A percentile compares a stretch with the other conserved stretches of the same genome.
Conservation (phyloP, 768 basidiomycete species). For the Gloeostereum incarnatum region DNA sequence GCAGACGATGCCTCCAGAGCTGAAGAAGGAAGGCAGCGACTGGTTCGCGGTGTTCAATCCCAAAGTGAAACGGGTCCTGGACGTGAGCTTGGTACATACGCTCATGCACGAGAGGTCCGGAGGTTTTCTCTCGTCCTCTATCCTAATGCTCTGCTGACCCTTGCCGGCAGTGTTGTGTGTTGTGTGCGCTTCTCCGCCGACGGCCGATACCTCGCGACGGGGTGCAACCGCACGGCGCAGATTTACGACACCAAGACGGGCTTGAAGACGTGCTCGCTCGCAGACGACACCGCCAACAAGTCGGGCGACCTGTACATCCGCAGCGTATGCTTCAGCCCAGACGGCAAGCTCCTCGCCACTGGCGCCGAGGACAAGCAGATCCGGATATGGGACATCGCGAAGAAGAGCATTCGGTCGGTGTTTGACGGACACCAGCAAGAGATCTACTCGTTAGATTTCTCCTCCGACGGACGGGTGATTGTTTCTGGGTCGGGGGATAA, state of each 20-base stretch:
- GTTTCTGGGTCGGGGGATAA: conserved; percentile 83
- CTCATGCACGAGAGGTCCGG: conserved; percentile 80
- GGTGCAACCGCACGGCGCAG: conserved; percentile 93
- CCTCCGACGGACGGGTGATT: conserved; percentile 71
- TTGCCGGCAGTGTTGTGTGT: conserved; percentile 44
- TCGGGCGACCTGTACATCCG: conserved; percentile 77
- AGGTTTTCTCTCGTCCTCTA: not conserved
- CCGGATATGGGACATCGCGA: conserved; percentile 43
- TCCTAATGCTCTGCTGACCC: not conserved
- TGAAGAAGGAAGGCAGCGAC: conserved; percentile 63
- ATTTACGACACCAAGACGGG: conserved; percentile 92
- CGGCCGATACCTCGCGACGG: conserved; percentile 88
- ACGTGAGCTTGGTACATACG: conserved; percentile 76
- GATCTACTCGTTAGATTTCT: conserved; percentile 91
- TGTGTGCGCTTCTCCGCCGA: conserved; percentile 93
- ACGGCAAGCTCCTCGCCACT: conserved; percentile 88
- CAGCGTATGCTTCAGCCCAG: conserved; percentile 90
- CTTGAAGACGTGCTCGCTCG: conserved; percentile 61
- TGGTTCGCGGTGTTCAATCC: conserved; percentile 87
- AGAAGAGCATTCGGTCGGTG: conserved; percentile 58
- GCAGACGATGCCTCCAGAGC: conserved; percentile 37
- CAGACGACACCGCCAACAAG: conserved; percentile 50
- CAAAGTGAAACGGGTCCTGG: conserved; percentile 66
- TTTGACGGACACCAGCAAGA: conserved; percentile 90
- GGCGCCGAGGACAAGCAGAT: conserved; percentile 94